phyloP scores from a whole-genome alignment of 2,329 filamentous ascomycete genomes.

The Zymoseptoria crescenta region DNA sequence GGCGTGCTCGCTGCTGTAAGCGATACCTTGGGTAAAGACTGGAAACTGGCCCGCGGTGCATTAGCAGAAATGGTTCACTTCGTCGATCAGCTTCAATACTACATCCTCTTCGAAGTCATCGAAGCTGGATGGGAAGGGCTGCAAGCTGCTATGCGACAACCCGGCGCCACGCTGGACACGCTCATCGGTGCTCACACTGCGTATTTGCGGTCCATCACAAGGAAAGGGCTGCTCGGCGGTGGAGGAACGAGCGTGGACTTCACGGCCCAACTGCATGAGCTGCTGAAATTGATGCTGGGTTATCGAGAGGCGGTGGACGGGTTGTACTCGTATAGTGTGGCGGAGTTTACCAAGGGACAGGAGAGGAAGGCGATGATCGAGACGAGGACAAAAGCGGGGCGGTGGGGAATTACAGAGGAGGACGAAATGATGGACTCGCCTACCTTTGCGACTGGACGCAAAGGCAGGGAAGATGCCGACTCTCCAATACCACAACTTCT shows the following conservation, averaged over 20 bases:
- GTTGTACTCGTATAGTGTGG: constrained; percentile 88
- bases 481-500: constrained; percentile 38
- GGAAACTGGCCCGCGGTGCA: constrained; percentile 81
- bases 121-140: constrained; percentile 92
- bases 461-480: constrained; percentile 26
- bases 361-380: constrained; percentile 70
- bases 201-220: constrained; percentile 89
- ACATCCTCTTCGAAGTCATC: constrained; percentile 97
- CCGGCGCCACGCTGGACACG: constrained; percentile 87
- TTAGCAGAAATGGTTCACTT: constrained; percentile 99
- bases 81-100: constrained; percentile 93
- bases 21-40: constrained; percentile 54
- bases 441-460: constrained; percentile 12
- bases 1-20: constrained; percentile 78
- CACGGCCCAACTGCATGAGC: constrained; percentile 82
- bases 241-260: constrained; percentile 52
- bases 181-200: constrained; percentile 84
- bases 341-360: constrained; percentile 87
- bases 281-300: constrained; percentile 85
- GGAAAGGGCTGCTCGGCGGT: constrained; percentile 86
- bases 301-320: constrained; percentile 93
- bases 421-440: constrained; percentile 34
- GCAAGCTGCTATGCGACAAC: constrained; percentile 64
- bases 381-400: constrained; percentile 54
- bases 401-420: constrained; percentile 55